Evolutionary conservation across 1,284 basidiomycete genomes (phyloP).

Genomic region (Albatrellus sp.): DNA sequence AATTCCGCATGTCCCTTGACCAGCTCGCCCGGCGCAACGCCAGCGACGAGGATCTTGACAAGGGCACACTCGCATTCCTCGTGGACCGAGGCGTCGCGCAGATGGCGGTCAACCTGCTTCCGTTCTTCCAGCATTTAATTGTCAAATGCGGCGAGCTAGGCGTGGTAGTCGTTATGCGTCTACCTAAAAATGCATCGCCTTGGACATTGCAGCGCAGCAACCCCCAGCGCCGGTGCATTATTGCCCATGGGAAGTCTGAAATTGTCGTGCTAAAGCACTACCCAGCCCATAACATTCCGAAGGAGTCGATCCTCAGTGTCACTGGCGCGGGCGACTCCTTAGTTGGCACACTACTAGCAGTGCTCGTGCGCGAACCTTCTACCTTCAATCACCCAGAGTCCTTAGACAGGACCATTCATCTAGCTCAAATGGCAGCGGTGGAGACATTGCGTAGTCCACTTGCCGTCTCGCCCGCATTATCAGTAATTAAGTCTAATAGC

Average conservation of each 20-base stretch:
- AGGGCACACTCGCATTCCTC: conserved; percentile 51
- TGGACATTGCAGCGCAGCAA: conserved; percentile 41
- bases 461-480: conserved; percentile 56
- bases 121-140: conserved; percentile 71
- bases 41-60: conserved; percentile 23
- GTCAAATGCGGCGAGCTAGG: conserved; percentile 74
- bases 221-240: conserved; percentile 31
- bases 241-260: conserved; percentile 35
- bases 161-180: conserved; percentile 48
- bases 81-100: conserved; percentile 57
- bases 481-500: conserved; percentile 15
- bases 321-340: conserved; percentile 89
- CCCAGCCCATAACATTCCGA: conserved; percentile 36
- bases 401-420: conserved; percentile 30
- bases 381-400: conserved; percentile 29
- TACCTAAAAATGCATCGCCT: conserved; percentile 29
- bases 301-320: conserved; percentile 49
- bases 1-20: conserved; percentile 55
- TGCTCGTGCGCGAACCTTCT: conserved; percentile 30
- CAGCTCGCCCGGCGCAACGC: conserved; percentile 37
- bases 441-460: conserved; percentile 46
- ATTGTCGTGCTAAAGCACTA: conserved; percentile 61
- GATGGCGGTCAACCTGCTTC: conserved; percentile 70
- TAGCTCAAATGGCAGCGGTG: conserved; percentile 54
- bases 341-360: conserved; percentile 63